Percentiles rank a stretch among this genome's conserved stretches.
Evolutionary conservation across 176 grass and related monocot species (phyloP).

Genomic region (Poa pratensis): DNA sequence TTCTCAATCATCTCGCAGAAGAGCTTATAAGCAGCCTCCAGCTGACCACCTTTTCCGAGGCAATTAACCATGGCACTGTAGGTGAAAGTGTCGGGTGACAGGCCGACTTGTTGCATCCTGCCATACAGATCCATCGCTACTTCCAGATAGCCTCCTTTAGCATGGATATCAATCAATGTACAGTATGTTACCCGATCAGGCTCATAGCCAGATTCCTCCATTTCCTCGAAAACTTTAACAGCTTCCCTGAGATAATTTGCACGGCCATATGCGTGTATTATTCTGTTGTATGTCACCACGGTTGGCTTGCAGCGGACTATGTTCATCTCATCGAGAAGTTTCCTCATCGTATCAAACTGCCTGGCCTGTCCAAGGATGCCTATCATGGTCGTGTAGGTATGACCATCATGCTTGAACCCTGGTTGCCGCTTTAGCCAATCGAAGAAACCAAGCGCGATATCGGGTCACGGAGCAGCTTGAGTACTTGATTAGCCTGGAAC

Average conservation of each 20-base stretch:
- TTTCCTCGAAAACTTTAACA: constrained; percentile 84
- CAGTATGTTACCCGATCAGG: constrained; percentile 91
- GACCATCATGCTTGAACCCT: constrained; percentile 91
- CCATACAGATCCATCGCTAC: constrained; percentile 79
- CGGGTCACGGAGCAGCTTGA: constrained; percentile 85
- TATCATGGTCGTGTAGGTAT: constrained; percentile 98
- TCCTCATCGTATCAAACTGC: constrained; percentile 77
- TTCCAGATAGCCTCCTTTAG: constrained; percentile 88
- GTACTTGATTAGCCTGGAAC: constrained; percentile 92
- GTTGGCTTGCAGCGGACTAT: constrained; percentile 77
- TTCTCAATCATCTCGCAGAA: constrained; percentile 94
- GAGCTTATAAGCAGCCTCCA: constrained; percentile 74
- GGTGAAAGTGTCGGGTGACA: constrained; percentile 91
- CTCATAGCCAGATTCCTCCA: constrained; percentile 72
- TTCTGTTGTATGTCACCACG: constrained; percentile 91
- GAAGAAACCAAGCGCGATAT: constrained; percentile 79
- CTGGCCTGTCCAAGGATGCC: constrained; percentile 91
- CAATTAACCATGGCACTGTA: constrained; percentile 99
- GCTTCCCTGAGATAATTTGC: constrained; percentile 88
- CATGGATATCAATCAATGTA: constrained; percentile 95
- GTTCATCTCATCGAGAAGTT: constrained; percentile 85
- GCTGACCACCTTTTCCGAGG: constrained; percentile 85
- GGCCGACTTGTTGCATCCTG: constrained; percentile 78
- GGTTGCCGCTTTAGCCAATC: constrained; percentile 84
- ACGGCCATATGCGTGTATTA: constrained; percentile 92